Evolutionary conservation across 768 basidiomycete genomes (phyloP), one percentile per base, ranked within the genome.

Genomic region (Panellus pusillus): DNA sequence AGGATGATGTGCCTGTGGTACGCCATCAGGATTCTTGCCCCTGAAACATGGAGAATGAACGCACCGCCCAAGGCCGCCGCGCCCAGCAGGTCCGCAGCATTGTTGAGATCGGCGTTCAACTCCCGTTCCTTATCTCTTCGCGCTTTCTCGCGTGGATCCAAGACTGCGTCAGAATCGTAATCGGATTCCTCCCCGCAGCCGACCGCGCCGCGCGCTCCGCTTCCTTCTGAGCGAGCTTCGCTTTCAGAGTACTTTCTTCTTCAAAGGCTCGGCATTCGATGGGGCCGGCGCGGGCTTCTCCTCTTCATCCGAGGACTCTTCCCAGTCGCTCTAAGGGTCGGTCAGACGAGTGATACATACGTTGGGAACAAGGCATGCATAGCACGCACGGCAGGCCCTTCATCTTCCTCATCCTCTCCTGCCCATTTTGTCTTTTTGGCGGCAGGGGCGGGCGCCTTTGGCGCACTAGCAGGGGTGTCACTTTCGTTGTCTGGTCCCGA

Each of bases 191-290:
- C 77, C 2, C 78, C 4, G 64, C 71, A 6, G 73, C 76, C 19
- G 68, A 72, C 47, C 67, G 71, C 1, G 79, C 76, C 2, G 84
- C 84, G 56, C 86, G 90, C 54, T 77, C 77, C 0, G 86, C 89
- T 64, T 93, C 94, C 71, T 93, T 97, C 70, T 95, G 93, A 0
- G 93, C 93, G 2, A 98, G 73, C 69, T 95, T 96, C 17, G 84
- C 83, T 70, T 97, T 97, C 61, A 98, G 70, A 1, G 88, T 91
- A 48, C 91, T 73, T 94, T 97, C 74, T 97, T 96, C 77, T 91
- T 92, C 2, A 87, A 83, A 4, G 91, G 86, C 15, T 86, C 84
- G 42, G 76, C 80, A 0, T 35, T 9, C 32, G 81, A 61, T 3
- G 77, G 68, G 5, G 75, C 65, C 2, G 80, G 48, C 38, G 76